Evolutionary conservation across 805 yeast species (phyloP), one percentile per base, ranked within the genome.

Genomic region (Saturnispora galanensis): DNA sequence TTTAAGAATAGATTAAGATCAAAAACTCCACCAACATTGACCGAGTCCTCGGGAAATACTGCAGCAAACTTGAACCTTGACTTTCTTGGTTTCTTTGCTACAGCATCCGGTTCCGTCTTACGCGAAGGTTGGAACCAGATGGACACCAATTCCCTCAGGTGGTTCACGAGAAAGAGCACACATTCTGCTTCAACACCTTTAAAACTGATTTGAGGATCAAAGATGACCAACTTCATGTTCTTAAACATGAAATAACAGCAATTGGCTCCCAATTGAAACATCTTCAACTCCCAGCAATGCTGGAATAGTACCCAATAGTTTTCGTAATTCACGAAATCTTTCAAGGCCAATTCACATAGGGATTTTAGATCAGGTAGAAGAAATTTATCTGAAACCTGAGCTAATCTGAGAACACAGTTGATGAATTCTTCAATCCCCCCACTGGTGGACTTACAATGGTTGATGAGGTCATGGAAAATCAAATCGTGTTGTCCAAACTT

Each of bases 211-310:
- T 62, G 61, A 17, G 31, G 21, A 36, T 78, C 80, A 43, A 77
- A 72, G 31, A 87, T 63, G 12, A 84, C 54, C 3, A 76, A 56
- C 29, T 79, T 87, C 45, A 84, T 62, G 56, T 86, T 85, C 50
- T 74, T 70, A 51, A 74, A 77, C 10, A 85, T 67, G 52, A 74
- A 83, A 80, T 86, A 79, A 21, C 80, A 64, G 56, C 95, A 76
- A 44, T 76, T 73, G 41, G 70, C 68, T 48, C 77, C 68, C 32
- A 88, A 59, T 50, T 79, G 74, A 10, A 62, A 57, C 6, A 87
- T 83, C 16, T 70, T 60, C 39, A 71, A 63, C 15, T 63, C 53
- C 38, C 70, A 70, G 0, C 94, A 71, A 53, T 79, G 79, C 10
- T 70, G 62, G 11, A 84, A 55, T 11, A 87, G 55, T 0, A 70